phyloP scores from a whole-genome alignment of 2,329 filamentous ascomycete genomes.

The Coleophoma eucalyptorum region DNA sequence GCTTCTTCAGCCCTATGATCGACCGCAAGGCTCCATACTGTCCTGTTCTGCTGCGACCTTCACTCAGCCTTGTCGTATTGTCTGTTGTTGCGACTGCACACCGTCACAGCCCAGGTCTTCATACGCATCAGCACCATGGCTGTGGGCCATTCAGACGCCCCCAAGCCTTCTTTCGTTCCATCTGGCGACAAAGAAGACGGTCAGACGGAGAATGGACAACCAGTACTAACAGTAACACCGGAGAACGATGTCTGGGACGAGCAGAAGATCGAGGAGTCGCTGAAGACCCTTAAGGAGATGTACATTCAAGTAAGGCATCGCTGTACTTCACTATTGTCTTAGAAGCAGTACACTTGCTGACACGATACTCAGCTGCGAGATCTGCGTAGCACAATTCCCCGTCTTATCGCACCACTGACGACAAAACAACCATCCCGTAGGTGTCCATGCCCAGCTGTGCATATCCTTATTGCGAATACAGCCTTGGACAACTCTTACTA shows the following conservation, averaged over 20 bases:
- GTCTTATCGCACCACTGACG: constrained; percentile 48
- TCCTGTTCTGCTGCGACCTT: too few relatives aligned
- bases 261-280: constrained; percentile 23
- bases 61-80: too few relatives aligned
- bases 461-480: not conserved
- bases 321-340: not conserved
- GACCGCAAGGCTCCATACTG: too few relatives aligned
- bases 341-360: not conserved
- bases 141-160: not conserved
- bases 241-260: constrained; percentile 26
- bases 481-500: constrained; percentile 1
- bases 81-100: too few relatives aligned
- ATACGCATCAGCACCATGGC: not conserved
- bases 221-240: not conserved
- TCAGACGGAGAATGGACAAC: constrained; percentile 4
- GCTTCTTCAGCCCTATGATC: too few relatives aligned
- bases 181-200: not conserved
- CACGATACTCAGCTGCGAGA: constrained; percentile 36
- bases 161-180: not conserved
- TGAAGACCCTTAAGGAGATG: constrained; percentile 29
- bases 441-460: constrained; percentile 15
- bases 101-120: too few relatives aligned
- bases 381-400: constrained; percentile 44
- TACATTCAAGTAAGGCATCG: constrained; percentile 26
- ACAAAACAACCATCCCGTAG: constrained; percentile 48